Conservation (phyloP, 345 rosid genomes). For the Gossypium australe region DNA sequence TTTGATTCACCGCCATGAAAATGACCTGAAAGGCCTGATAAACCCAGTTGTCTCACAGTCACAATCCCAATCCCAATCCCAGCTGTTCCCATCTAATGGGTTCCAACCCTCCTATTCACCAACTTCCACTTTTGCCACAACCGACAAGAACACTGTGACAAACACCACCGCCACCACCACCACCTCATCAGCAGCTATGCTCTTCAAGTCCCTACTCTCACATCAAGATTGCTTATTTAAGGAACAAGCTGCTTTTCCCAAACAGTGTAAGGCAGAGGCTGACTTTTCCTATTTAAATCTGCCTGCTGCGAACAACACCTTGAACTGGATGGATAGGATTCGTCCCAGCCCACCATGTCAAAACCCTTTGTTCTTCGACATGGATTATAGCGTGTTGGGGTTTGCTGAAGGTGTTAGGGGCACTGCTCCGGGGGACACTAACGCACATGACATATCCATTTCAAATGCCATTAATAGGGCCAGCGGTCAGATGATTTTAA, state of each 20-base stretch:
- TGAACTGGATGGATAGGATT: conserved; percentile 36
- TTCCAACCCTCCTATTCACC: conserved; percentile 17
- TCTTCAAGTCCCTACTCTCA: conserved; percentile 44
- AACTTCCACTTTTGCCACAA: background rate
- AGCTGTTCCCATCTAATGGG: conserved; percentile 17
- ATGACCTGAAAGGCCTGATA: conserved; percentile 45
- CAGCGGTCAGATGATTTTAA: conserved; percentile 42
- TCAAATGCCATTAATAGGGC: conserved; percentile 36
- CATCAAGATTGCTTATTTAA: conserved; percentile 35
- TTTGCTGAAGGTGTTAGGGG: conserved; percentile 23
- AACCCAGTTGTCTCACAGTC: conserved; percentile 35
- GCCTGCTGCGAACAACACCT: conserved; percentile 28
- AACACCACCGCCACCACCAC: conserved; percentile 4
- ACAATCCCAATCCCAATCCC: conserved; percentile 36
- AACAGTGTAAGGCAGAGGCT: conserved; percentile 56
- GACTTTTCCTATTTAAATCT: conserved; percentile 39
- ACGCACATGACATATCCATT: conserved; percentile 33
- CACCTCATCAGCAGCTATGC: conserved; percentile 33
- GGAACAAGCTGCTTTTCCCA: conserved; percentile 34
- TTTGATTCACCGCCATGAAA: conserved; percentile 33
- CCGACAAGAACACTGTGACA: conserved; percentile 16
- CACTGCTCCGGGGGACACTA: conserved; percentile 16
- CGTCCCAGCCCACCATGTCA: conserved; percentile 27
- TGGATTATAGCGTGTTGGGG: conserved; percentile 36
- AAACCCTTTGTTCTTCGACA: conserved; percentile 48